Base-by-base conservation (phyloP, 169 alveolate species). In the Babesia divergens region DNA sequence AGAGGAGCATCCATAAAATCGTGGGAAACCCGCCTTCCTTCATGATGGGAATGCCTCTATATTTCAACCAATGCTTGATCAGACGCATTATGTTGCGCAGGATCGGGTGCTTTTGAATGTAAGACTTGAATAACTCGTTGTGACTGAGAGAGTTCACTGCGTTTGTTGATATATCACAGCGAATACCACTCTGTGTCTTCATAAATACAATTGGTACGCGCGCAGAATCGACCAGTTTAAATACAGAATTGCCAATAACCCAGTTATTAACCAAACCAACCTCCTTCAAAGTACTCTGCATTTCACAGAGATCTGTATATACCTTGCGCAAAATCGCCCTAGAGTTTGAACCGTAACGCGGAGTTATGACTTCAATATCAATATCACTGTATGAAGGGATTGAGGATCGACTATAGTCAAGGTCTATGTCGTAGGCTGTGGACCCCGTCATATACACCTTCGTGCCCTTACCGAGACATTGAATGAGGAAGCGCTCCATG, bases 21-120 rank as follows among this genome's bases (percentile, higher is more conserved):
- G 94, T 84, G 14, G 97, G 97, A 29, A 93, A 90, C 34, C 97
- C 97, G 2, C 97, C 97, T 62, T 92, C 96, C 56, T 86, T 91
- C 92, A 91, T 92, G 24, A 93, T 83, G 28, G 97, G 97, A 18
- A 93, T 60, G 3, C 90, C 84, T 46, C 97, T 81, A 20, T 84
- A 83, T 34, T 85, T 76, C 26, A 91, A 75, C 93, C 94, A 90
- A 34, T 89, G 89, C 74, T 93, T 93, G 22, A 92, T 70, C 18
- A 93, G 70, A 28, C 94, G 69, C 94, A 93, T 92, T 32, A 93
- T 86, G 37, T 91, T 86, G 18, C 92, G 84, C 54, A 93, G 86
- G 52, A 89, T 90, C 7, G 95, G 95, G 49, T 84, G 87, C 20
- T 70, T 74, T 53, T 89, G 81, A 46, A 92, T 85, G 51, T 86